A percentile compares a stretch with the other conserved stretches of the same genome.
These are phyloP conservation scores for Thelonectria blattea DNA, from an alignment of 2,329 filamentous ascomycete species.

Conservation along the genomic window DNA sequence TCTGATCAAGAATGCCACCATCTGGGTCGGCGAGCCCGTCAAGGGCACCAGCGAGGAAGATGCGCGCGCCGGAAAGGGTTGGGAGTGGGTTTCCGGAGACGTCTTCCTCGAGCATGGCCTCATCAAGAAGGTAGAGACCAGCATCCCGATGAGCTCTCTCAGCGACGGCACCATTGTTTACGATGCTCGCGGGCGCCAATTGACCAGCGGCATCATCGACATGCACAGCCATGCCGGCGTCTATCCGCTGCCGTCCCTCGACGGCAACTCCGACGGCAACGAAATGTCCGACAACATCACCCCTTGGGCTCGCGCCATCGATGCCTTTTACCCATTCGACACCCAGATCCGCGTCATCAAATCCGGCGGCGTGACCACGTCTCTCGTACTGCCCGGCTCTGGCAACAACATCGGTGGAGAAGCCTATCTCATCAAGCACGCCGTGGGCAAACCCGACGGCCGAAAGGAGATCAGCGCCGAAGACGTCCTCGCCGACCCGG, in stretches of 20 bases:
- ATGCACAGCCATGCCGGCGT: slow-evolving; percentile 74
- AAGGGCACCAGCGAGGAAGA: slow-evolving; percentile 57
- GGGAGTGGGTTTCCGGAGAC: slow-evolving; percentile 65
- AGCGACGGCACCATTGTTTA: slow-evolving; percentile 57
- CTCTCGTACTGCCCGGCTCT: slow-evolving; percentile 69
- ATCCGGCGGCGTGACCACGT: slow-evolving; percentile 74
- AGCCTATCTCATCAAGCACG: slow-evolving; percentile 72
- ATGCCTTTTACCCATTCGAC: slow-evolving; percentile 68
- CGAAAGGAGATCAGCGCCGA: slow-evolving; percentile 67
- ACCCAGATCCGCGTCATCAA: slow-evolving; percentile 72
- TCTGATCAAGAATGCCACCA: slow-evolving; percentile 69
- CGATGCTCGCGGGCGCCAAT: slow-evolving; percentile 63
- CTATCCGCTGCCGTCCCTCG: slow-evolving; percentile 59
- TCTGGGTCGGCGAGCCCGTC: slow-evolving; percentile 69
- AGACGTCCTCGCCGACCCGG: slow-evolving; percentile 70
- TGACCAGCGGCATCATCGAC: slow-evolving; percentile 73
- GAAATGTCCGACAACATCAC: slow-evolving; percentile 70
- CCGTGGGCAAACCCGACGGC: slow-evolving; percentile 64
- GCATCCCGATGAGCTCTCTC: slow-evolving; percentile 51
- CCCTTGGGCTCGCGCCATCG: slow-evolving; percentile 71
- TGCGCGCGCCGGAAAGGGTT: slow-evolving; percentile 64
- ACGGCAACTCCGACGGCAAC: slow-evolving; percentile 65
- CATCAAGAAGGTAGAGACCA: slow-evolving; percentile 58
- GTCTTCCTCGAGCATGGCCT: slow-evolving; percentile 67
- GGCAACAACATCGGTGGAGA: slow-evolving; percentile 78